A percentile compares a stretch with the other conserved stretches of the same genome.
Evolutionary conservation across 169 alveolate genomes (phyloP).

Genomic region (Eimeria maxima): DNA sequence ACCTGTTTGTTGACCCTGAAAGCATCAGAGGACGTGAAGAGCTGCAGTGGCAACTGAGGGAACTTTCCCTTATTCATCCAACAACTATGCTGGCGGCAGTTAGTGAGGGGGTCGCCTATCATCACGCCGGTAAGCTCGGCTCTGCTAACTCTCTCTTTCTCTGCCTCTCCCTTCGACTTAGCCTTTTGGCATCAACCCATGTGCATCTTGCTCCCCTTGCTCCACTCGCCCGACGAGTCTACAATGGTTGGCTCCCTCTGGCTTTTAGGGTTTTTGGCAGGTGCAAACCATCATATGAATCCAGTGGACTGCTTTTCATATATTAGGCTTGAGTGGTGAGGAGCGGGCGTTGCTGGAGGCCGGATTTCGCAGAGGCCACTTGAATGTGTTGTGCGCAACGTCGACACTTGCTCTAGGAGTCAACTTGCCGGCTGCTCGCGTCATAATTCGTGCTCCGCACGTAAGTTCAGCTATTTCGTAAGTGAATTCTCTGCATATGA

Average conservation of each 20-base stretch:
- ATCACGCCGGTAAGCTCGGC: conserved; percentile 85
- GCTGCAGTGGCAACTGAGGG: conserved; percentile 66
- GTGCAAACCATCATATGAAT: neutral
- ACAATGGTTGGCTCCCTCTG: neutral
- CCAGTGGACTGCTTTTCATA: neutral
- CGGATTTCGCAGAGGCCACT: conserved; percentile 86
- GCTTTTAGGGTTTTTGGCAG: neutral
- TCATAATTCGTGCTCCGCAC: conserved; percentile 88
- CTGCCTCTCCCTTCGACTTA: conserved; percentile 81
- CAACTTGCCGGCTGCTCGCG: conserved; percentile 92
- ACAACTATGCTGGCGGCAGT: conserved; percentile 65
- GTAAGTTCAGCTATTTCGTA: conserved; percentile 84
- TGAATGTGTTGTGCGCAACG: conserved; percentile 89
- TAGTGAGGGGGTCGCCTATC: conserved; percentile 89
- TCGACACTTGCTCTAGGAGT: conserved; percentile 94
- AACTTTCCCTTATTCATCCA: conserved; percentile 23
- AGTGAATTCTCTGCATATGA: neutral
- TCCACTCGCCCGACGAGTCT: neutral
- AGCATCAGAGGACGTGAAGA: conserved; percentile 55
- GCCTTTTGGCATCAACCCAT: neutral
- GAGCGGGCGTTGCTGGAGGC: conserved; percentile 88
- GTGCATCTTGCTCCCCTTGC: neutral
- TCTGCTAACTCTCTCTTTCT: neutral
- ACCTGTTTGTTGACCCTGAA: conserved; percentile 55
- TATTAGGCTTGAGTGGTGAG: conserved; percentile 84